phyloP scores from a whole-genome alignment of 345 rosid genomes.

The Eucalyptus erythrocorys region DNA sequence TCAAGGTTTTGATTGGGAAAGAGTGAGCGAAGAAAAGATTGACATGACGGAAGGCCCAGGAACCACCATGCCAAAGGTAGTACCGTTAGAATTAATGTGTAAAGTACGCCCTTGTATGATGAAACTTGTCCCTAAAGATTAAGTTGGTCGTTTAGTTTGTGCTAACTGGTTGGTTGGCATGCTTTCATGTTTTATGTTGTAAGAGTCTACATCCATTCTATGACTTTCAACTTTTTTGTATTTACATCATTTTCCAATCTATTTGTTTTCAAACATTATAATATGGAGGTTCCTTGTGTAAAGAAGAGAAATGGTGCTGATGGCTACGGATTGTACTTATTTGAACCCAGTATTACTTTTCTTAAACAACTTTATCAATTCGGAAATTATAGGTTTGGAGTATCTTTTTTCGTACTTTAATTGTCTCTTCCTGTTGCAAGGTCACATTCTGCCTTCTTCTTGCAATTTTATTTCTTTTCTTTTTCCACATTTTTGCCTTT shows the following conservation, averaged over 20 bases:
- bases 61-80: constrained; percentile 20
- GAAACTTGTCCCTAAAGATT: constrained; percentile 11
- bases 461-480: background rate
- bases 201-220: background rate
- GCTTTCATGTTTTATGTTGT: background rate
- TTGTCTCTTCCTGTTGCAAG: background rate
- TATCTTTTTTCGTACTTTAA: background rate
- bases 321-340: too few species aligned
- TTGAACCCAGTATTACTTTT: background rate
- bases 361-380: background rate
- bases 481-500: background rate
- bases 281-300: background rate
- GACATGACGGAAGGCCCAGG: constrained; percentile 33
- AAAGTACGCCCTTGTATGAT: constrained; percentile 11
- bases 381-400: background rate
- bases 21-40: constrained; percentile 7
- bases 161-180: background rate
- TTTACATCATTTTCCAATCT: background rate
- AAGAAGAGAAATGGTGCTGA: background rate
- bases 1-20: constrained; percentile 47
- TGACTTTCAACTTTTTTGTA: background rate
- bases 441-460: background rate
- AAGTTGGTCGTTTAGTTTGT: background rate
- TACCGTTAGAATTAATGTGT: constrained; percentile 28
- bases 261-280: background rate